These are phyloP conservation scores for Cryoendolithus antarcticus DNA, from an alignment of 2,329 filamentous ascomycete species.

Conservation along the genomic window DNA sequence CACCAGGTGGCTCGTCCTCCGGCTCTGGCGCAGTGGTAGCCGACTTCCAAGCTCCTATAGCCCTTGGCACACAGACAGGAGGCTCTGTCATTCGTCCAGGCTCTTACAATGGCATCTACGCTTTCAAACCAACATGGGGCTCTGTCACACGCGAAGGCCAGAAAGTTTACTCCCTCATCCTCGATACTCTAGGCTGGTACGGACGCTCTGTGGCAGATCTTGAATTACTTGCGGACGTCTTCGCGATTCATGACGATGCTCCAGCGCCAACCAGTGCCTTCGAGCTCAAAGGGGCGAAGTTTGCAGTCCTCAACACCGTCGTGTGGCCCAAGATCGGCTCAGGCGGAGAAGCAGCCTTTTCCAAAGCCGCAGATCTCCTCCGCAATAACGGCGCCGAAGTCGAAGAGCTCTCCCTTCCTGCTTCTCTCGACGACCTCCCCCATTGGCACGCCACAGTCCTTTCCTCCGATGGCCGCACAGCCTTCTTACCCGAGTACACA, in stretches of 20 bases:
- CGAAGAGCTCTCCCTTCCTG: conserved; percentile 42
- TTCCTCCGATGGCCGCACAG: conserved; percentile 38
- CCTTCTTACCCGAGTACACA: conserved; percentile 44
- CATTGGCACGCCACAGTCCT: conserved; percentile 43
- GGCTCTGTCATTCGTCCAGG: conserved; percentile 11
- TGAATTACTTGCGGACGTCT: conserved; percentile 41
- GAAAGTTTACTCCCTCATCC: conserved; percentile 44
- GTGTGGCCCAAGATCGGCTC: conserved; percentile 35
- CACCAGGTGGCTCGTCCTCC: conserved; percentile 18
- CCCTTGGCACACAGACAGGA: conserved; percentile 18
- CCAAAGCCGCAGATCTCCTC: conserved; percentile 23
- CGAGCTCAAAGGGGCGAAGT: conserved; percentile 35
- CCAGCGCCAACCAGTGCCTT: conserved; percentile 7
- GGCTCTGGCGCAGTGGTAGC: conserved; percentile 19
- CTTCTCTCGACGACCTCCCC: conserved; percentile 36
- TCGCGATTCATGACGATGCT: conserved; percentile 42
- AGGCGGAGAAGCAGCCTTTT: conserved; percentile 25
- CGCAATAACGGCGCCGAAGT: conserved; percentile 40
- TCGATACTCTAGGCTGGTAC: conserved; percentile 53
- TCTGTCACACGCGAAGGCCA: conserved; percentile 50
- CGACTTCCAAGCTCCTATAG: conserved; percentile 11
- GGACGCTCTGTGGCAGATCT: conserved; percentile 47
- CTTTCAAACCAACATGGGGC: conserved; percentile 45
- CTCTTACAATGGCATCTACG: conserved; percentile 5
- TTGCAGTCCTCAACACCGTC: conserved; percentile 43